Evolutionary conservation across 805 yeast genomes (phyloP).

Genomic region (Candida railenensis): DNA sequence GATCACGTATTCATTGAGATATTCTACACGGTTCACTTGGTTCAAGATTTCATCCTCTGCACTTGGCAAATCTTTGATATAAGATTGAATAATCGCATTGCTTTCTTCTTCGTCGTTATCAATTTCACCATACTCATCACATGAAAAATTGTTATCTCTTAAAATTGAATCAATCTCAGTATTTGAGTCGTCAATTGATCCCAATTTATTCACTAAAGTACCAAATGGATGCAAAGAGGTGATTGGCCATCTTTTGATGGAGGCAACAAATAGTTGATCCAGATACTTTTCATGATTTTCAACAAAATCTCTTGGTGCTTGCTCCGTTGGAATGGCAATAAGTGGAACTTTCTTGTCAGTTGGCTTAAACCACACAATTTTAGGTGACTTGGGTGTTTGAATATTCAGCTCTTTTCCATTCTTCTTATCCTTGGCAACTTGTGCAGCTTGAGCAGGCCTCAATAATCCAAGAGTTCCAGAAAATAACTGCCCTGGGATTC

Average conservation of each 20-base stretch:
- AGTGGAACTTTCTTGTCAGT: conserved; percentile 97
- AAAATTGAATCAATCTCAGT: conserved; percentile 87
- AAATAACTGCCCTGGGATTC: conserved; percentile 95
- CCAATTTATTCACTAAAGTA: conserved; percentile 82
- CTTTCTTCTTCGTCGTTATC: conserved; percentile 17
- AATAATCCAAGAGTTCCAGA: conserved; percentile 91
- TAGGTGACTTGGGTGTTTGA: conserved; percentile 61
- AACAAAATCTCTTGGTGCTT: conserved; percentile 93
- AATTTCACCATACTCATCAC: conserved; percentile 59
- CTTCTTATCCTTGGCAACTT: conserved; percentile 62
- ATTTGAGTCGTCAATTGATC: conserved; percentile 69
- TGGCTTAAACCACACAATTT: conserved; percentile 98
- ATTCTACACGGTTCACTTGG: conserved; percentile 47
- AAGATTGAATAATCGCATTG: conserved; percentile 9
- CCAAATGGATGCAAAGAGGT: conserved; percentile 98
- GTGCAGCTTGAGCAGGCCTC: conserved; percentile 93
- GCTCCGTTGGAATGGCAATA: conserved; percentile 97
- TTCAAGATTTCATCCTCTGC: conserved; percentile 35
- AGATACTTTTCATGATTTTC: conserved; percentile 85
- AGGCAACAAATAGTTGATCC: conserved; percentile 84
- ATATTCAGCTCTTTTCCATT: conserved; percentile 47
- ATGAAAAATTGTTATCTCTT: conserved; percentile 79
- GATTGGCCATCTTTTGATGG: conserved; percentile 98
- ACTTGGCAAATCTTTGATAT: conserved; percentile 36
- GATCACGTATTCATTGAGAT: conserved; percentile 58